Conservation (phyloP, 2,329 filamentous ascomycete genomes). For the Curvularia sp. region DNA sequence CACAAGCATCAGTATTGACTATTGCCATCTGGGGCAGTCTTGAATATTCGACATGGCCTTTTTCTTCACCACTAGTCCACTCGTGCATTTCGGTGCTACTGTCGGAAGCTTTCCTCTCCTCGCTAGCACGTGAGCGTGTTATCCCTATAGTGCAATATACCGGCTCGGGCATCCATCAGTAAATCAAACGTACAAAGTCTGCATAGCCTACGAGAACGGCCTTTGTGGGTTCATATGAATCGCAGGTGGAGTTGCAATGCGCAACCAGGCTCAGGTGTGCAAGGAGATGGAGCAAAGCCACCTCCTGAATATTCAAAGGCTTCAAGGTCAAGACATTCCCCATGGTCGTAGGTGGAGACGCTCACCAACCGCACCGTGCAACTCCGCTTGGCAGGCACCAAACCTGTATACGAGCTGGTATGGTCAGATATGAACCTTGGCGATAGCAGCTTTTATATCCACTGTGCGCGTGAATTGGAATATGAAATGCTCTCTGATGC, state of each 20-base stretch:
- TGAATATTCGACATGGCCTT: not conserved
- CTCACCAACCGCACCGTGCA: not conserved
- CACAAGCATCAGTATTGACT: not conserved
- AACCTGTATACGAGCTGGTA: not conserved
- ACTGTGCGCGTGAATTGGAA: not conserved
- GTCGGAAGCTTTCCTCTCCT: not conserved
- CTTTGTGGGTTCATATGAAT: not conserved
- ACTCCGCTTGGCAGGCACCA: not conserved
- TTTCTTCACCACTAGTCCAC: not conserved
- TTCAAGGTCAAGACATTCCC: not conserved
- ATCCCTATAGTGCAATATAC: not conserved
- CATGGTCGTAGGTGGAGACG: not conserved
- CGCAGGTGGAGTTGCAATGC: not conserved
- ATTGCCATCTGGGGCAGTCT: not conserved
- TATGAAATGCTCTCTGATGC: not conserved
- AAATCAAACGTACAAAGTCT: not conserved
- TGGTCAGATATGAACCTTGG: not conserved
- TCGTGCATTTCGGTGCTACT: not conserved
- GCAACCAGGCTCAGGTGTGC: not conserved
- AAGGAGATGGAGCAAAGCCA: slow-evolving; percentile 6
- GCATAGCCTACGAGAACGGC: not conserved
- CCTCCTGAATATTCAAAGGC: not conserved
- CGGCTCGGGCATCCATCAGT: not conserved
- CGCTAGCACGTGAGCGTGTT: not conserved
- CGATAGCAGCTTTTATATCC: not conserved